Conservation (phyloP, 805 yeast genomes). For the Blastobotrys americana region DNA sequence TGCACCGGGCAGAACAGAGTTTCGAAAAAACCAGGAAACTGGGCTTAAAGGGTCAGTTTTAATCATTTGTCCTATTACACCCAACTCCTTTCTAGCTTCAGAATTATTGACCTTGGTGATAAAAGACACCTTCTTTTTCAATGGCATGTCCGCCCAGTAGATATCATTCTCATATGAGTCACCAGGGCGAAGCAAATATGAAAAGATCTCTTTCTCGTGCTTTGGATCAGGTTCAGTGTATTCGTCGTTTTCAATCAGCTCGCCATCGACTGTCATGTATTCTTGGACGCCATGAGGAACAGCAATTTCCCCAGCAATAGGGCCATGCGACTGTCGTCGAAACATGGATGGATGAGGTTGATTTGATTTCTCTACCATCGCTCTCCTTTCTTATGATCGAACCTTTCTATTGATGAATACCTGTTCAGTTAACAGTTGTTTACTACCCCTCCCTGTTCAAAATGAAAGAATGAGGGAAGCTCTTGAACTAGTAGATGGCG, state of each 20-base stretch:
- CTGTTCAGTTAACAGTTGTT: too few relatives aligned
- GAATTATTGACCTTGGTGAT: slow-evolving; percentile 23
- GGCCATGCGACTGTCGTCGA: slow-evolving; percentile 24
- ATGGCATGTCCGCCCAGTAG: slow-evolving; percentile 35
- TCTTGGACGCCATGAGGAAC: slow-evolving; percentile 33
- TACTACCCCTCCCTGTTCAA: too few relatives aligned
- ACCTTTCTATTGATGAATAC: too few relatives aligned
- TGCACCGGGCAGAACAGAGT: slow-evolving; percentile 33
- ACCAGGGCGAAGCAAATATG: slow-evolving; percentile 30
- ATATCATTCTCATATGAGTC: slow-evolving; percentile 28
- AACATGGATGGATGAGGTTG: too few relatives aligned
- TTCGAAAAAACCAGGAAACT: slow-evolving; percentile 30
- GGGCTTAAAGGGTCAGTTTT: slow-evolving; percentile 31
- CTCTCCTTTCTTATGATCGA: too few relatives aligned
- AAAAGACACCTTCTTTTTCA: slow-evolving; percentile 24
- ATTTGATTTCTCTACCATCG: too few relatives aligned
- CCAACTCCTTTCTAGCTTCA: slow-evolving; percentile 27
- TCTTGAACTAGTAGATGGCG: too few relatives aligned
- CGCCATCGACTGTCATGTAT: slow-evolving; percentile 27
- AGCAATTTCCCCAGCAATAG: slow-evolving; percentile 32
- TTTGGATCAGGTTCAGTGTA: slow-evolving; percentile 21
- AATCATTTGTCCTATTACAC: slow-evolving; percentile 22
- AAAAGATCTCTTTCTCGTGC: slow-evolving; percentile 31
- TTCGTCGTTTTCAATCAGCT: slow-evolving; percentile 22
- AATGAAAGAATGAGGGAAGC: too few relatives aligned